Conservation (phyloP, 139 green algal species). For the Closterium sp. region DNA sequence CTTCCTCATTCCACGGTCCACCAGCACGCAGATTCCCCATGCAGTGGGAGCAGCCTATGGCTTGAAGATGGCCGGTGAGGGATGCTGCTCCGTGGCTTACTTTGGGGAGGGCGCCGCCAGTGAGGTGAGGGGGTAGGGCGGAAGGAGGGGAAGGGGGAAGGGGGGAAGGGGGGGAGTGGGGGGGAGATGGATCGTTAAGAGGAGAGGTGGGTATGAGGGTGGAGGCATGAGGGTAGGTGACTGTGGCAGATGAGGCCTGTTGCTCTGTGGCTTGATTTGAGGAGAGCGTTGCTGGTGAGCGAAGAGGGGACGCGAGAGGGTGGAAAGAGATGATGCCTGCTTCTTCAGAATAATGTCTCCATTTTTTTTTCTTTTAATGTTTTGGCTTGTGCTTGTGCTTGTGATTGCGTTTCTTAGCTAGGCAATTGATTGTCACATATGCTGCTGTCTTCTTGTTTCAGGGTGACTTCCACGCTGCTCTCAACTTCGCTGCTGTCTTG, state of each 20-base stretch:
- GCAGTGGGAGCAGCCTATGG: conserved; percentile 88
- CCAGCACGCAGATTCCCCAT: conserved; percentile 88
- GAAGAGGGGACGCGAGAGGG: too few relatives aligned
- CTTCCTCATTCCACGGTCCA: background rate
- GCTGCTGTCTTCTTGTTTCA: conserved; percentile 38
- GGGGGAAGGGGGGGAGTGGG: too few relatives aligned
- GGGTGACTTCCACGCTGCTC: conserved; percentile 88
- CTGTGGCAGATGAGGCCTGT: conserved; percentile 54
- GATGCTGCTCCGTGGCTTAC: conserved; percentile 11
- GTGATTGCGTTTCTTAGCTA: too few relatives aligned
- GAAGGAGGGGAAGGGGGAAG: too few relatives aligned
- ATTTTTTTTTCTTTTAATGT: too few relatives aligned
- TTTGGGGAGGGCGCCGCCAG: conserved; percentile 58
- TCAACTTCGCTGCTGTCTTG: conserved; percentile 90
- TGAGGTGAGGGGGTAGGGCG: conserved; percentile 57
- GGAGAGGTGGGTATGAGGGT: too few relatives aligned
- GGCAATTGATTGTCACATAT: background rate
- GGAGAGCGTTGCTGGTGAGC: too few relatives aligned
- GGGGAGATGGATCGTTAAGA: too few relatives aligned
- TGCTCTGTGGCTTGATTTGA: background rate
- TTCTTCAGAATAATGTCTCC: too few relatives aligned
- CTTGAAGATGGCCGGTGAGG: conserved; percentile 64
- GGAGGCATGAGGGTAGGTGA: too few relatives aligned
- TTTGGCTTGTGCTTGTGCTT: too few relatives aligned
- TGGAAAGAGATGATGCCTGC: too few relatives aligned